Percentiles rank a stretch among this genome's conserved stretches.
phyloP scores from a whole-genome alignment of 495 filamentous ascomycete genomes.

The Lasiosphaeriaceae sp. region DNA sequence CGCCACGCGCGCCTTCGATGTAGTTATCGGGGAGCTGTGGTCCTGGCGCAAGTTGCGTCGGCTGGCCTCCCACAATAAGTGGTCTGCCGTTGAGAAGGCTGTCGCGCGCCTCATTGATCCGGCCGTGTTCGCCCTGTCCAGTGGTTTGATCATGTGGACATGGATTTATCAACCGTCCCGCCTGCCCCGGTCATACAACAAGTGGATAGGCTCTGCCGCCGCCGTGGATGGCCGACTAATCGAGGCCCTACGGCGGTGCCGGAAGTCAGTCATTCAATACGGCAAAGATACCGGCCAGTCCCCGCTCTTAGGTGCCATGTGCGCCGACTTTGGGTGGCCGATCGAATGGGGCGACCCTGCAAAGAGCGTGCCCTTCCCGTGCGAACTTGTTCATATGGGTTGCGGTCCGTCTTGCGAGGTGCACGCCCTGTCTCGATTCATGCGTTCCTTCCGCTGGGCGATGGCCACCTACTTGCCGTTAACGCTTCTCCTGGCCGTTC shows the following conservation, averaged over 20 bases:
- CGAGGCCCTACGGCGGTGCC: constrained; percentile 64
- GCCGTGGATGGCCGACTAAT: constrained; percentile 77
- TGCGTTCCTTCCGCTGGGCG: constrained; percentile 67
- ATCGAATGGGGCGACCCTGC: constrained; percentile 72
- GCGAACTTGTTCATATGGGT: constrained; percentile 85
- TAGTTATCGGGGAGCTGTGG: constrained; percentile 66
- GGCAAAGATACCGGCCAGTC: constrained; percentile 75
- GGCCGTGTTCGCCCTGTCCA: constrained; percentile 69
- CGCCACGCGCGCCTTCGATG: constrained; percentile 70
- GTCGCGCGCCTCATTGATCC: constrained; percentile 59
- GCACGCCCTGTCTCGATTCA: constrained; percentile 70
- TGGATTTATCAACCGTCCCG: constrained; percentile 75
- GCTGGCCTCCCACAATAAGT: constrained; percentile 31
- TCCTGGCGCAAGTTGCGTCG: constrained; percentile 38
- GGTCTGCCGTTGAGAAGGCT: constrained; percentile 50
- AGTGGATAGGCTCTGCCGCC: constrained; percentile 79
- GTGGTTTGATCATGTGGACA: constrained; percentile 84
- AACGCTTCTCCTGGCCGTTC: constrained; percentile 62
- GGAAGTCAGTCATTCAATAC: constrained; percentile 63
- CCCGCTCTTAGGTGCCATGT: constrained; percentile 68
- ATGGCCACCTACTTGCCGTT: constrained; percentile 79
- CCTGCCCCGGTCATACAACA: constrained; percentile 72
- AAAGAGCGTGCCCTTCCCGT: constrained; percentile 71
- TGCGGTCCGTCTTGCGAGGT: constrained; percentile 71
- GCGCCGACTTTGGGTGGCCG: constrained; percentile 67